Percentiles rank a stretch among this genome's conserved stretches.
Evolutionary conservation across 2,329 filamentous ascomycete genomes (phyloP).

Genomic region (Pestalotiopsis fici): DNA sequence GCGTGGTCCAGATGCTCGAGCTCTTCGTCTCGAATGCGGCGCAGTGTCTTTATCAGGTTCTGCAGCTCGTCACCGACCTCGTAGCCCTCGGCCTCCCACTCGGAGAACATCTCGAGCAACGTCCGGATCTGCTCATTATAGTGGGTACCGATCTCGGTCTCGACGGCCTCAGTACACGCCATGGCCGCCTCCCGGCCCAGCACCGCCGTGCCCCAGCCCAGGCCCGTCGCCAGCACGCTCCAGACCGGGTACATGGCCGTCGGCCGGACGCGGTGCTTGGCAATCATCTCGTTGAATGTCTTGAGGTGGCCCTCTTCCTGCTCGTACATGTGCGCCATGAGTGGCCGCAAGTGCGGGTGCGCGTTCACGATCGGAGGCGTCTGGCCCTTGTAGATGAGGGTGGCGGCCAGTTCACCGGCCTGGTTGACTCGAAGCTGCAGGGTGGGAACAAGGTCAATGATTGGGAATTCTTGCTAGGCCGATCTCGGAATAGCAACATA

Average conservation of each 20-base stretch:
- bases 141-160: slow-evolving; percentile 95
- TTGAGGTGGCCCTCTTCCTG: slow-evolving; percentile 87
- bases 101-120: slow-evolving; percentile 77
- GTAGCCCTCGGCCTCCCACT: slow-evolving; percentile 77
- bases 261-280: slow-evolving; percentile 85
- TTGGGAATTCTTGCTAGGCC: neutral
- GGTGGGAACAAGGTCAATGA: neutral
- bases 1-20: slow-evolving; percentile 96
- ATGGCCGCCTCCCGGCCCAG: slow-evolving; percentile 94
- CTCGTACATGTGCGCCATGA: slow-evolving; percentile 98
- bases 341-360: slow-evolving; percentile 82
- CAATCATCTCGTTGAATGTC: slow-evolving; percentile 82
- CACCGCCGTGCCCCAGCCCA: slow-evolving; percentile 88
- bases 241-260: slow-evolving; percentile 92
- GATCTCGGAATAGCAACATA: slow-evolving; percentile 34
- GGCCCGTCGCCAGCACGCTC: slow-evolving; percentile 74
- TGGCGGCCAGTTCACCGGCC: slow-evolving; percentile 94
- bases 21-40: slow-evolving; percentile 91
- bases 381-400: slow-evolving; percentile 89
- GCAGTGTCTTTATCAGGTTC: slow-evolving; percentile 71
- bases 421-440: slow-evolving; percentile 87
- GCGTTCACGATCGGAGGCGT: slow-evolving; percentile 76
- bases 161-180: slow-evolving; percentile 97
- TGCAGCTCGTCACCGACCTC: slow-evolving; percentile 78
- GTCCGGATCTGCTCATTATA: slow-evolving; percentile 90